These are phyloP conservation scores for Gremmenia infestans DNA, from an alignment of 2,329 filamentous ascomycete species.

Conservation along the genomic window DNA sequence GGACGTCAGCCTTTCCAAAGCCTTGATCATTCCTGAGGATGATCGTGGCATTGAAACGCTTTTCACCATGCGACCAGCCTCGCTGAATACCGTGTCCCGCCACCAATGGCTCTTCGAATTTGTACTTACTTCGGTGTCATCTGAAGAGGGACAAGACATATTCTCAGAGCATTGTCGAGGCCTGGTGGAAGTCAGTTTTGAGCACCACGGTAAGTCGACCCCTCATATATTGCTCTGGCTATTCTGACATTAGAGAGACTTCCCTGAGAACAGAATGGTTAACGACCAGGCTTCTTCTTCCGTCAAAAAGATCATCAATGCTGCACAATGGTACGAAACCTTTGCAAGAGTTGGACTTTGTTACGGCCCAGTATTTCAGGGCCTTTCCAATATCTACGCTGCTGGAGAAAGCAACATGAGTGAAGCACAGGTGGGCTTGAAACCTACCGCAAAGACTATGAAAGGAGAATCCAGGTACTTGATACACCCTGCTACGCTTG, in stretches of 20 bases:
- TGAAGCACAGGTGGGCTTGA: not conserved
- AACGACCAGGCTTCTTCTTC: no score
- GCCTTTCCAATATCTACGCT: not conserved
- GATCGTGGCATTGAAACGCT: not conserved
- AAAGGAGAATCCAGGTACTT: slow-evolving; percentile 21
- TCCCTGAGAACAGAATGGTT: no score
- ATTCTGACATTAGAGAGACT: no score
- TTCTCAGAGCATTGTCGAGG: no score
- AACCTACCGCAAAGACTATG: not conserved
- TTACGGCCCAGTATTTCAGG: not conserved
- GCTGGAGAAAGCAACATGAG: no score
- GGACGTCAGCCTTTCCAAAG: not conserved
- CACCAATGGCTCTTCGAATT: not conserved
- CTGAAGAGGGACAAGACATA: no score
- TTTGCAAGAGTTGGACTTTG: not conserved
- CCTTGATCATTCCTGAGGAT: not conserved
- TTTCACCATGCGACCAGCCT: not conserved
- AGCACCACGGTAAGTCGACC: no score
- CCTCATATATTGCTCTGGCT: no score
- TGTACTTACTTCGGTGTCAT: not conserved
- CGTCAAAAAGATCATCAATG: no score
- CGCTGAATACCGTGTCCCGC: not conserved
- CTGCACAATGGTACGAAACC: not conserved
- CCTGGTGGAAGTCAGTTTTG: no score
- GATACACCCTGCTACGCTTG: slow-evolving; percentile 51